phyloP scores from a whole-genome alignment of 306 rosid species.

The Heteromeles arbutifolia region DNA sequence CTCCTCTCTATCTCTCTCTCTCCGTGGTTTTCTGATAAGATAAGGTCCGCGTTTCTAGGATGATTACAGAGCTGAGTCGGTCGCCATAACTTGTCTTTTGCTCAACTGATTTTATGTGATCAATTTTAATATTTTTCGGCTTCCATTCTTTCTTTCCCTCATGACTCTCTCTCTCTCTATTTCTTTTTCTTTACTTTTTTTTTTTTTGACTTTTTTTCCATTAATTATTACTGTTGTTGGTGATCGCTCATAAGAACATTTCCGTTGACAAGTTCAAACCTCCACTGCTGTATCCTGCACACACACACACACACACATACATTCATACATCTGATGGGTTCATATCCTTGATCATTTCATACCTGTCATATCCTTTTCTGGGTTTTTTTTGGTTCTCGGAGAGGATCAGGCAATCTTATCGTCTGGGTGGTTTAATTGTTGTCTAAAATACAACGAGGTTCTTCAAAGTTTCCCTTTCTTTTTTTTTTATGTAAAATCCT shows the following conservation, averaged over 20 bases:
- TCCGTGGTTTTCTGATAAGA: slow-evolving; percentile 14
- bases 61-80: slow-evolving; percentile 4
- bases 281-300: background rate
- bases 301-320: background rate
- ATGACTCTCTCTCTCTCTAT: background rate
- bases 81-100: slow-evolving; percentile 14
- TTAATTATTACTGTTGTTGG: background rate
- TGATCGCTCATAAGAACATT: background rate
- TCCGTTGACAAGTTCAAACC: slow-evolving; percentile 15
- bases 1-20: background rate
- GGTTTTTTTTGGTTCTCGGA: slow-evolving; percentile 6
- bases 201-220: background rate
- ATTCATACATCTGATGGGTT: background rate
- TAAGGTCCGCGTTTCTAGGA: slow-evolving; percentile 36
- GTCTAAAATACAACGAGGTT: slow-evolving; percentile 13
- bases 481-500: background rate
- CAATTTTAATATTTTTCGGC: background rate
- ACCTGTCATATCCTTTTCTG: background rate
- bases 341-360: background rate
- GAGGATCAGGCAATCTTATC: slow-evolving; percentile 10
- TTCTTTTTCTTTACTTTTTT: background rate
- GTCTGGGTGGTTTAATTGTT: slow-evolving; percentile 17
- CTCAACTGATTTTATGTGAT: background rate
- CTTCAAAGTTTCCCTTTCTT: background rate
- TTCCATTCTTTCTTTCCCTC: background rate